Conservation (phyloP, 2,329 filamentous ascomycete species). For the Aureobasidium subglaciale region DNA sequence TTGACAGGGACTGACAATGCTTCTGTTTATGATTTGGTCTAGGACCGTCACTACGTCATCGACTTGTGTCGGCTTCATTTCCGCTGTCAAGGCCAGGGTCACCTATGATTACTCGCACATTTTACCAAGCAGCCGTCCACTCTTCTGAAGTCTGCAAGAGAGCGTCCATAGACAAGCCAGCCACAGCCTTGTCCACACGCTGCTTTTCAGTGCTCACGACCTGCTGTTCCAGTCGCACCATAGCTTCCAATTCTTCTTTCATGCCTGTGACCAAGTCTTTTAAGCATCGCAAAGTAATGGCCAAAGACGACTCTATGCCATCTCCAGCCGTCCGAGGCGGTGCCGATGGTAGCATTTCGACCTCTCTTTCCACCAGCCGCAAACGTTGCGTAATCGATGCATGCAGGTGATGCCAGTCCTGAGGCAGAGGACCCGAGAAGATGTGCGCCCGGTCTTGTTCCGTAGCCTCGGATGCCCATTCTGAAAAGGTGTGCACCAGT, state of each 20-base stretch:
- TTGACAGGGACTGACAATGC: neutral
- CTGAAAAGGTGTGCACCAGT: slow-evolving; percentile 52
- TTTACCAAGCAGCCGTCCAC: slow-evolving; percentile 5
- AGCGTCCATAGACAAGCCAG: slow-evolving; percentile 29
- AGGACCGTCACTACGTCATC: slow-evolving; percentile 2
- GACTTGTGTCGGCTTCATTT: slow-evolving; percentile 2
- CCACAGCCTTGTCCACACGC: slow-evolving; percentile 25
- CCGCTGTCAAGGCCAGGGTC: neutral
- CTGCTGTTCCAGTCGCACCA: slow-evolving; percentile 11
- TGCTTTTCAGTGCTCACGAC: slow-evolving; percentile 9
- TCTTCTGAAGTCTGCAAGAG: slow-evolving; percentile 3
- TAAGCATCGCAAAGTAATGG: neutral
- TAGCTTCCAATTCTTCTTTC: slow-evolving; percentile 7
- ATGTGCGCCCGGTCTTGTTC: neutral
- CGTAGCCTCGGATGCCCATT: slow-evolving; percentile 41
- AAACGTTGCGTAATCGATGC: slow-evolving; percentile 11
- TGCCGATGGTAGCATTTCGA: slow-evolving; percentile 9
- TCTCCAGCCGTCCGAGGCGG: neutral
- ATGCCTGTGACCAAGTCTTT: slow-evolving; percentile 1
- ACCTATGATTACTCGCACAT: neutral
- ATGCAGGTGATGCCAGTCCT: slow-evolving; percentile 12
- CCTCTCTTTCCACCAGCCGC: slow-evolving; percentile 13
- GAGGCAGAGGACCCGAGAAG: slow-evolving; percentile 1
- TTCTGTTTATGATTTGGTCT: neutral
- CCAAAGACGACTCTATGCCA: neutral